A percentile compares a stretch with the other conserved stretches of the same genome.
These are phyloP conservation scores for Pythium folliculosum DNA, from an alignment of 352 stramenopile genomes.

Conservation along the genomic window DNA sequence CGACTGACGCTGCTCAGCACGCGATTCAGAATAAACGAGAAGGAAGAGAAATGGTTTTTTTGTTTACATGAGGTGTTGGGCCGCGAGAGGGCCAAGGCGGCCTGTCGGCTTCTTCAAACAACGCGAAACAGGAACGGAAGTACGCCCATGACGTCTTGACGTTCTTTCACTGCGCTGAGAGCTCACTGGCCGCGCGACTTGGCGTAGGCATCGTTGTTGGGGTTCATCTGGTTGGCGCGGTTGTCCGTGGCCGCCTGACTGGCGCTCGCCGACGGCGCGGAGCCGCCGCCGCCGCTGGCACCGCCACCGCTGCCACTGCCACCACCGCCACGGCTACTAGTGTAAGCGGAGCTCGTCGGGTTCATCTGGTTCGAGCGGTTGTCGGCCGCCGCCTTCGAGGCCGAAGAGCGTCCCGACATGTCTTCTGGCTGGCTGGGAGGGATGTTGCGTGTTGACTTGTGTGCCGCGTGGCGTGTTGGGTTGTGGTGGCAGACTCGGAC, in stretches of 20 bases:
- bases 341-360: slow-evolving; percentile 23
- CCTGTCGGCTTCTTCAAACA: too few species aligned
- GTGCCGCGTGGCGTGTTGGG: not conserved
- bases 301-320: not conserved
- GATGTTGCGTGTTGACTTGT: not conserved
- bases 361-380: slow-evolving; percentile 21
- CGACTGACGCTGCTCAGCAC: too few species aligned
- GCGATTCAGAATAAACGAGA: not conserved
- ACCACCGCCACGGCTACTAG: slow-evolving; percentile 9
- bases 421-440: slow-evolving; percentile 7
- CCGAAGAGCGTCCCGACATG: slow-evolving; percentile 15
- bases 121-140: too few species aligned
- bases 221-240: slow-evolving; percentile 19
- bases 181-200: slow-evolving; percentile 21
- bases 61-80: too few species aligned
- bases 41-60: not conserved
- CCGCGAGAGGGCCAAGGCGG: too few species aligned
- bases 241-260: slow-evolving; percentile 17
- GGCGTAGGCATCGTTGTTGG: slow-evolving; percentile 25
- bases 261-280: not conserved
- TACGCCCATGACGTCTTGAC: too few species aligned
- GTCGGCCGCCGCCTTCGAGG: slow-evolving; percentile 25
- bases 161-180: not conserved
- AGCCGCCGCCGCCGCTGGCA: too few species aligned
- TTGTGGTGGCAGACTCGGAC: too few species aligned